Base-by-base conservation (phyloP, 176 grass and related monocot species). In the Zoysia pacifica region DNA sequence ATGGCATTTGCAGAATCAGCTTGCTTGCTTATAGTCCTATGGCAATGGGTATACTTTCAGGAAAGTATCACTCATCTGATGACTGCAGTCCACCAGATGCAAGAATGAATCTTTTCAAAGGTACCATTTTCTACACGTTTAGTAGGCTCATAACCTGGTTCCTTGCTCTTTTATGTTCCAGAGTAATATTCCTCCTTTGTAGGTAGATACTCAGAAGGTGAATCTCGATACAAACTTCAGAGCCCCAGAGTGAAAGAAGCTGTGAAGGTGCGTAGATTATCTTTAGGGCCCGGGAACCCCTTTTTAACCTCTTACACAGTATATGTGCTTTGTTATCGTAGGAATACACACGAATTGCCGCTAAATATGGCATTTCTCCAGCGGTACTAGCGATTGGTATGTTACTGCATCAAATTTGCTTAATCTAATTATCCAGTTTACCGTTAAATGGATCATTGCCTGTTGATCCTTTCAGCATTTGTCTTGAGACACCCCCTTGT, bases 31-130 rank as follows among this genome's bases (percentile, higher is more conserved):
- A 98, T 64, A 98, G 95, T 47, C 95, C 95, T 62, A 93, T 97
- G 87, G 92, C 95, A 54, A 97, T 97, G 92, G 95, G 91, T 62
- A 88, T 97, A 89, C 91, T 94, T 81, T 94, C 92, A 54, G 92
- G 92, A 60, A 97, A 97, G 79, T 97, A 97, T 55, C 87, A 88
- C 56, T 89, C 77, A 7, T 58, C 61, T 14, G 55, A 67, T 59
- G 62, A 67, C 62, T 77, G 75, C 2, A 81, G 80, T 3, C 88
- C 88, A 9, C 70, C 53, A 48, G 90, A 94, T 62, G 92, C 90
- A 85, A 82, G 95, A 77, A 86, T 98, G 86, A 98, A 94, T 87
- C 77, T 97, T 78, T 97, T 97, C 72, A 87, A 59, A 91, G 92
- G 95, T 94, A 64, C 5, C 41, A 43, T 36, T n/a, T 45, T 84